phyloP scores from a whole-genome alignment of 495 filamentous ascomycete species.

The Hyaloscypha bicolor region DNA sequence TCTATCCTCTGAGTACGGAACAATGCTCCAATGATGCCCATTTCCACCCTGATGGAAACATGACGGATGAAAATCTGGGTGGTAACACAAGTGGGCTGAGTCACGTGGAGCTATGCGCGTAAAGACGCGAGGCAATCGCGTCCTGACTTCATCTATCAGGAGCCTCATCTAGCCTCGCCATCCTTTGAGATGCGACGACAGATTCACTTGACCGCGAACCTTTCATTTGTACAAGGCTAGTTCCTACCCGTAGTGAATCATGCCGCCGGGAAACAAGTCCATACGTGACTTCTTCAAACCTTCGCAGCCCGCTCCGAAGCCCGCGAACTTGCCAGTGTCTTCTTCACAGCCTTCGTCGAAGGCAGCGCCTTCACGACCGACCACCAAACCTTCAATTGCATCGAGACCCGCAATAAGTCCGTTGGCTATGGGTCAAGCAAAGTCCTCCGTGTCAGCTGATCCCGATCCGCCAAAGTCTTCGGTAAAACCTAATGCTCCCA shows the following conservation, averaged over 20 bases:
- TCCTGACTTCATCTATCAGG: neutral
- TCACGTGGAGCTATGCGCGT: too few relatives aligned
- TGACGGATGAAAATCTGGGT: neutral
- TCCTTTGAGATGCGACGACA: neutral
- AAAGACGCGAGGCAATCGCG: neutral
- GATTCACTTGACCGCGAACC: neutral
- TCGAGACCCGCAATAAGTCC: neutral
- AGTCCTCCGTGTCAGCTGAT: neutral
- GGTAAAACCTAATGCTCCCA: neutral
- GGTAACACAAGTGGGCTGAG: too few relatives aligned
- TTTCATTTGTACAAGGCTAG: neutral
- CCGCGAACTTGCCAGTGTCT: neutral
- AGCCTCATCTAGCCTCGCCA: neutral
- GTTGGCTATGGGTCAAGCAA: neutral
- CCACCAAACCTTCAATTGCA: neutral
- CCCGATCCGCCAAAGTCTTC: neutral
- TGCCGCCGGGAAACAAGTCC: slow-evolving; percentile 15
- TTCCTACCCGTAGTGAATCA: neutral
- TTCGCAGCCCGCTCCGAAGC: slow-evolving; percentile 1
- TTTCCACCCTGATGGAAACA: neutral
- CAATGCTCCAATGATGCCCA: neutral
- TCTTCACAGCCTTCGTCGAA: neutral
- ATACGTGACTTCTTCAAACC: slow-evolving; percentile 24
- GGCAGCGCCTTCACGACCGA: neutral
- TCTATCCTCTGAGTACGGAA: neutral